Conservation (phyloP, 768 basidiomycete species). For the Xerocomellus amylosporus region DNA sequence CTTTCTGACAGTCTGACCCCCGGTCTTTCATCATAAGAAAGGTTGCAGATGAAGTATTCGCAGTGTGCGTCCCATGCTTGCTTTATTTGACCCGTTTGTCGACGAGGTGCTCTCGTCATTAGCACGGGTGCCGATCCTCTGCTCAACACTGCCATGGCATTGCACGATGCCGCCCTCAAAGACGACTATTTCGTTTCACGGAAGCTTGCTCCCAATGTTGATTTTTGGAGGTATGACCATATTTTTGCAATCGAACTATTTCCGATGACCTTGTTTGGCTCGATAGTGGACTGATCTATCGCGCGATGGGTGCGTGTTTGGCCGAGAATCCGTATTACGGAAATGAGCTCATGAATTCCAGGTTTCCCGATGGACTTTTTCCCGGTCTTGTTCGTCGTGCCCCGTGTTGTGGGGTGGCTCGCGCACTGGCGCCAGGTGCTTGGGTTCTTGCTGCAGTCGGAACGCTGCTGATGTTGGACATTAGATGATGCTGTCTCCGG, state of each 20-base stretch:
- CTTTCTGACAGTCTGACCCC: constrained; percentile 67
- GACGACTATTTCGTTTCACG: constrained; percentile 87
- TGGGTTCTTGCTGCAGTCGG: background rate
- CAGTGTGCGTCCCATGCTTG: constrained; percentile 51
- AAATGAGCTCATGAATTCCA: constrained; percentile 25
- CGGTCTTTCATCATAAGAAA: constrained; percentile 88
- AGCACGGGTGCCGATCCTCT: constrained; percentile 86
- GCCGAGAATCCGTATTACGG: background rate
- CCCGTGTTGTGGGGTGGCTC: constrained; percentile 90
- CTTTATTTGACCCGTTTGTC: background rate
- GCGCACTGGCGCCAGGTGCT: constrained; percentile 86
- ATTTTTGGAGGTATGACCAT: constrained; percentile 63
- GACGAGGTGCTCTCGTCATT: background rate
- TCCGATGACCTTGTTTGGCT: background rate
- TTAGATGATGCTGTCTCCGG: constrained; percentile 88
- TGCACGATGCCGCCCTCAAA: constrained; percentile 85
- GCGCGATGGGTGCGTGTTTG: constrained; percentile 72
- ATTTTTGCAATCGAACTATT: background rate
- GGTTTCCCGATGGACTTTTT: constrained; percentile 94
- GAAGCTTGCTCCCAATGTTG: constrained; percentile 85
- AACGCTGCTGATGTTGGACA: constrained; percentile 3
- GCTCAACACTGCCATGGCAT: constrained; percentile 83
- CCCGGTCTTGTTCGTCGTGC: constrained; percentile 90
- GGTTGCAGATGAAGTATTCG: constrained; percentile 90
- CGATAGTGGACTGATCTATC: constrained; percentile 79